Evolutionary conservation across 2,329 filamentous ascomycete genomes (phyloP).

Genomic region (Bipolaris oryzae): DNA sequence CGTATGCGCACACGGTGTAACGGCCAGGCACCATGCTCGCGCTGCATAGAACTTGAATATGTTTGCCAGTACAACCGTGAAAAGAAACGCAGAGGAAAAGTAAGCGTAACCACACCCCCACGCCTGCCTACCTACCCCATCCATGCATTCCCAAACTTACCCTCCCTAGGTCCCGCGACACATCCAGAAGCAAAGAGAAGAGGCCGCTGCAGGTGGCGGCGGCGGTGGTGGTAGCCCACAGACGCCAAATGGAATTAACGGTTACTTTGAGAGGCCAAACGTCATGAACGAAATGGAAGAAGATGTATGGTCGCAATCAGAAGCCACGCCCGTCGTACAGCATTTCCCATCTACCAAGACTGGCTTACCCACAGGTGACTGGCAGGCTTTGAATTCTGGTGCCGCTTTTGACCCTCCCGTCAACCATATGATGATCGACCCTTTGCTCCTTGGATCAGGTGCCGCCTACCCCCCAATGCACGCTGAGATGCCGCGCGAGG

Average conservation of each 20-base stretch:
- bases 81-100: conserved; percentile 92
- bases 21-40: conserved; percentile 86
- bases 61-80: conserved; percentile 90
- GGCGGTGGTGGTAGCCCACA: conserved; percentile 29
- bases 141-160: conserved; percentile 14
- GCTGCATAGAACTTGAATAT: conserved; percentile 80
- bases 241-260: conserved; percentile 34
- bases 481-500: conserved; percentile 40
- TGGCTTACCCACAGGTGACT: conserved; percentile 35
- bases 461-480: conserved; percentile 40
- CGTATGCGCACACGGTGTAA: conserved; percentile 94
- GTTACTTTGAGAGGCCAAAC: conserved; percentile 35
- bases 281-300: conserved; percentile 45
- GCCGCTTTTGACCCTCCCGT: conserved; percentile 38
- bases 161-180: conserved; percentile 43
- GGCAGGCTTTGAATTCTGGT: conserved; percentile 39
- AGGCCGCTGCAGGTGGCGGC: conserved; percentile 29
- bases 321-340: conserved; percentile 43
- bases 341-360: conserved; percentile 39
- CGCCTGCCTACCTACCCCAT: too few relatives aligned
- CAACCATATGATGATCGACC: conserved; percentile 48
- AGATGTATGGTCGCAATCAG: conserved; percentile 46
- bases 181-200: conserved; percentile 48
- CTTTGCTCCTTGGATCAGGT: conserved; percentile 40
- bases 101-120: conserved; percentile 56